These are phyloP conservation scores for Fusarium caatingaense DNA, from an alignment of 2,329 filamentous ascomycete species.

Conservation along the genomic window DNA sequence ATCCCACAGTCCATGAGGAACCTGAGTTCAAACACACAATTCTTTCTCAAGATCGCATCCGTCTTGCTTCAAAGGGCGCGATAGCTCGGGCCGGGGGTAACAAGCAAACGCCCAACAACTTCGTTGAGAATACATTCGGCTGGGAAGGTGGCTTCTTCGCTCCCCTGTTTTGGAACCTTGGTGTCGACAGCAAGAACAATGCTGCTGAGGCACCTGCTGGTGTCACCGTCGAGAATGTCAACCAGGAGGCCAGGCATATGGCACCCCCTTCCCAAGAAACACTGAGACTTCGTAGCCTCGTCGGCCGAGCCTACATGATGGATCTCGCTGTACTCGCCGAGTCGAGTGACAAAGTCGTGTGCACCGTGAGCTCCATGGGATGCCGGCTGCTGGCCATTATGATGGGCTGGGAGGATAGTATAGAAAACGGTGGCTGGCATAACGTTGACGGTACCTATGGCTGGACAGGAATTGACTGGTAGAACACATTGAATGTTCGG, in stretches of 20 bases:
- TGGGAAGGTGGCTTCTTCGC: constrained; percentile 92
- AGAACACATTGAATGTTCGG: constrained; percentile 1
- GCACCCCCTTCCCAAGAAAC: constrained; percentile 62
- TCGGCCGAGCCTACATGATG: constrained; percentile 84
- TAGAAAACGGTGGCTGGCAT: constrained; percentile 72
- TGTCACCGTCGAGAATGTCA: constrained; percentile 40
- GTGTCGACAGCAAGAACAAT: constrained; percentile 58
- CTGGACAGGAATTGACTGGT: constrained; percentile 65
- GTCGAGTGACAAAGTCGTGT: constrained; percentile 77
- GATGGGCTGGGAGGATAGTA: constrained; percentile 82
- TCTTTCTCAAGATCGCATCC: constrained; percentile 80
- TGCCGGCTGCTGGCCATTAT: constrained; percentile 85
- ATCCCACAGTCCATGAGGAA: constrained; percentile 77
- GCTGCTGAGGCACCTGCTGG: constrained; percentile 50
- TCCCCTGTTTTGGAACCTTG: constrained; percentile 84
- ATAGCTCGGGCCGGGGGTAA: constrained; percentile 56
- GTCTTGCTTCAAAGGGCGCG: constrained; percentile 73
- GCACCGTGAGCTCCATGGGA: constrained; percentile 77
- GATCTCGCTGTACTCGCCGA: constrained; percentile 80
- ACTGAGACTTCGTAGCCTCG: constrained; percentile 75
- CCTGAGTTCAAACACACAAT: constrained; percentile 69
- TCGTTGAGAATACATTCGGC: constrained; percentile 80
- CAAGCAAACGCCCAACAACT: constrained; percentile 67
- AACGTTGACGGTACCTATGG: constrained; percentile 81
- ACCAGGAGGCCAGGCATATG: constrained; percentile 42